Percentiles rank a stretch among this genome's conserved stretches.
These are phyloP conservation scores for Lagenidium sp. DNA, from an alignment of 352 stramenopile species.

Conservation along the genomic window DNA sequence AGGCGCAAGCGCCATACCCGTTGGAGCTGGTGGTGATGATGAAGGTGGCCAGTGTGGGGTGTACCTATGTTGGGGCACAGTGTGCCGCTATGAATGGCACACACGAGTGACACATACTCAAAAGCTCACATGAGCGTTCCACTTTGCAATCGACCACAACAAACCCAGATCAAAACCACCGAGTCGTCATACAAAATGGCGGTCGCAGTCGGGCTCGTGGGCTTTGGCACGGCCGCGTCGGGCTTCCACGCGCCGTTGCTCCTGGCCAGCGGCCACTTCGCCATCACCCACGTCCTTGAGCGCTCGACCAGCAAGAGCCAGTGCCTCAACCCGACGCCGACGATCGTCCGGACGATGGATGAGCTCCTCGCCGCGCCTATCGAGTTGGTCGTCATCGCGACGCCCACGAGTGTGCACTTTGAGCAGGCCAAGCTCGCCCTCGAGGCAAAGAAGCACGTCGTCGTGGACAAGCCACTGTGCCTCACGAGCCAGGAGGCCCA, in stretches of 20 bases:
- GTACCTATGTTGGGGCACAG: too few relatives aligned
- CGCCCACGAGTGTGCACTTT: slow-evolving; percentile 65
- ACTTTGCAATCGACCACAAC: too few relatives aligned
- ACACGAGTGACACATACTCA: too few relatives aligned
- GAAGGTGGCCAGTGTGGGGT: too few relatives aligned
- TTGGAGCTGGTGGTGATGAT: too few relatives aligned
- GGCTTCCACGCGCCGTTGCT: slow-evolving; percentile 71
- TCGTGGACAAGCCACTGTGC: slow-evolving; percentile 71
- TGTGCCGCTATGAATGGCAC: too few relatives aligned
- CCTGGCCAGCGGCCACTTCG: slow-evolving; percentile 31
- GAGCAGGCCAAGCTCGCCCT: slow-evolving; percentile 63
- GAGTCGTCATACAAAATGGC: too few relatives aligned
- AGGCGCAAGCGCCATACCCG: neutral
- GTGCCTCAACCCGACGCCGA: slow-evolving; percentile 25
- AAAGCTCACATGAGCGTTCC: too few relatives aligned
- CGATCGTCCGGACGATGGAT: slow-evolving; percentile 64
- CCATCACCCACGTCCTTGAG: slow-evolving; percentile 72
- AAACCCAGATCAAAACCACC: too few relatives aligned
- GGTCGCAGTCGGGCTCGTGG: slow-evolving; percentile 65
- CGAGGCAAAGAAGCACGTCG: slow-evolving; percentile 60
- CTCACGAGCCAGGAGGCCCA: slow-evolving; percentile 39
- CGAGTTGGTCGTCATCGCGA: slow-evolving; percentile 66
- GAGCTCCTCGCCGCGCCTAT: slow-evolving; percentile 49
- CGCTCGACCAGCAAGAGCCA: slow-evolving; percentile 58
- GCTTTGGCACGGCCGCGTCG: slow-evolving; percentile 60